Evolutionary conservation across 345 rosid genomes (phyloP), one percentile per base, ranked within the genome.

Genomic region (Schrenkiella parvula): DNA sequence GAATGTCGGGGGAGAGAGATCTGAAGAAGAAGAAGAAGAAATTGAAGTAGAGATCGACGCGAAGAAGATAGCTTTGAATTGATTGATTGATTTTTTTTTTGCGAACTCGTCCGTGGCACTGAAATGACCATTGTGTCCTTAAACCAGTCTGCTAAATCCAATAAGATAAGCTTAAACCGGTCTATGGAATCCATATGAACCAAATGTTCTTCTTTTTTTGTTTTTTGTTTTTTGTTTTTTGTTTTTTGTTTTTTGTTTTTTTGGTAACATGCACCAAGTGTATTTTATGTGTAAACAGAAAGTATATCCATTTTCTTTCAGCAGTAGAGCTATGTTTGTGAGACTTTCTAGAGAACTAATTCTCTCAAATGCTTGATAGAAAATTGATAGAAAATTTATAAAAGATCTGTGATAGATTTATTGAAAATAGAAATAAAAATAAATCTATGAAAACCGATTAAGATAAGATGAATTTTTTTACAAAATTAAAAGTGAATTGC

Each of bases 51-150:
- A 48, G 62, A 67, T 74, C 41, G 28, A 68, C 50, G 14, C 52
- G 57, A 55, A 3, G 32, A 17, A 61, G 69, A 68, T 34, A 43
- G 9, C 55, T 12, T 2, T 43, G 61, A 58, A 50, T 50, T 60
- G 39, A 74, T 44, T 64, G 58, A 32, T 75, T n/a, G n/a, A n/a
- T n/a, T n/a, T n/a, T 56, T 32, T 43, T 51, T 66, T 68, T 74
- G 56, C 26, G 39, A 51, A 31, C 47, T 51, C 63, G 48, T 50
- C 19, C 15, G 7, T 28, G 8, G 22, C 18, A 57, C 52, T 6
- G 6, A 58, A 53, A 39, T 66, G 59, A 74, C 78, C 4, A 8
- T 59, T 1, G 0, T 67, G 15, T 41, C 68, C 68, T 22, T 66
- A 4, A 47, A 55, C 77, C 66, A 32, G 70, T 26, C 1, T 43